A percentile compares a stretch with the other conserved stretches of the same genome.
Evolutionary conservation across 805 yeast species (phyloP).

Genomic region (Grigorovia jiainica): DNA sequence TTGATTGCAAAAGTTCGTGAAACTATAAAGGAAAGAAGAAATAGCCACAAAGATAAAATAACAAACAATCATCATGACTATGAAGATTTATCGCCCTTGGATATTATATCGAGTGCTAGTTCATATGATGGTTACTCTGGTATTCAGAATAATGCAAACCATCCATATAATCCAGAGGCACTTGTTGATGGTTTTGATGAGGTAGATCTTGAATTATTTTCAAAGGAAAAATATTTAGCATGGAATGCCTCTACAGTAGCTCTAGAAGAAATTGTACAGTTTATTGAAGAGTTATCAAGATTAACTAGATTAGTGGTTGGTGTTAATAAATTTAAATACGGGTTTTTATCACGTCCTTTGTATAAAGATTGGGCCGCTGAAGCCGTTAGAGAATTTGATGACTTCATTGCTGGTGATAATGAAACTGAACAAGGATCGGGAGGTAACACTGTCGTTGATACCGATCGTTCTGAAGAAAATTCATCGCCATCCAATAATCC

Average conservation of each 20-base stretch:
- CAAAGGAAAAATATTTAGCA: conserved; percentile 34
- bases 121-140: no score
- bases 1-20: conserved; percentile 36
- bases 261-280: conserved; percentile 40
- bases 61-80: no score
- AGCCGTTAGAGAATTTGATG: conserved; percentile 31
- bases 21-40: conserved; percentile 24
- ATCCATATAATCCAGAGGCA: no score
- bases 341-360: conserved; percentile 40
- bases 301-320: conserved; percentile 38
- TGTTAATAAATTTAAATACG: conserved; percentile 40
- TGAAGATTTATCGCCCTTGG: conserved; percentile 2
- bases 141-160: no score
- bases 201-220: background rate
- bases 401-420: conserved; percentile 13
- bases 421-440: background rate
- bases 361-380: conserved; percentile 35
- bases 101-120: conserved; percentile 1
- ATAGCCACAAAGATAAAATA: background rate
- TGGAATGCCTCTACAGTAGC: conserved; percentile 47
- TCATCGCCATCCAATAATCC: background rate
- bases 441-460: background rate
- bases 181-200: no score
- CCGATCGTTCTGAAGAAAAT: no score
- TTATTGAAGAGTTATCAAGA: conserved; percentile 37